Conservation (phyloP, 352 stramenopile genomes). For the Blastocystis sp. region DNA sequence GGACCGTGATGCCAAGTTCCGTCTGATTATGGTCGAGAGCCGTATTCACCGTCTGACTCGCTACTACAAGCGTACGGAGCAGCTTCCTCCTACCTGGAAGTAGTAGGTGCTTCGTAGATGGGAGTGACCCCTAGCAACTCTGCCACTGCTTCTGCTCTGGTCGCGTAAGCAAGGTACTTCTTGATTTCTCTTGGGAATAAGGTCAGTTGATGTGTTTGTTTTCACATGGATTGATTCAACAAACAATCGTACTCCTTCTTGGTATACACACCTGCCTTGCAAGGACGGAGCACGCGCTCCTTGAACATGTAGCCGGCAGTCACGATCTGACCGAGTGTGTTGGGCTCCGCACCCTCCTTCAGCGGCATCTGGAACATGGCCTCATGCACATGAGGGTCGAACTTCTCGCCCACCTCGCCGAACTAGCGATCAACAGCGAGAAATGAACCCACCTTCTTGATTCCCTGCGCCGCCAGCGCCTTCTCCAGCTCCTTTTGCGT, state of each 20-base stretch:
- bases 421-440: neutral
- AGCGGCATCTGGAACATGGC: constrained; percentile 37
- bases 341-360: constrained; percentile 22
- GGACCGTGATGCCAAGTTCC: constrained; percentile 99
- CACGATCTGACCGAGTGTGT: constrained; percentile 27
- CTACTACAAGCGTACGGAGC: constrained; percentile 97
- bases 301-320: constrained; percentile 50
- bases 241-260: constrained; percentile 18
- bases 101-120: constrained; percentile 73
- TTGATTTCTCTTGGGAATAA: constrained; percentile 33
- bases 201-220: neutral
- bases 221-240: no score
- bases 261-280: constrained; percentile 29
- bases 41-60: constrained; percentile 88
- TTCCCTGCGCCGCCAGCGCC: constrained; percentile 24
- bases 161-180: constrained; percentile 78
- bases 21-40: constrained; percentile 98
- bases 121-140: constrained; percentile 62
- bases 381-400: constrained; percentile 39
- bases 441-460: neutral
- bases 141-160: constrained; percentile 89
- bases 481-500: constrained; percentile 50
- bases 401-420: constrained; percentile 4
- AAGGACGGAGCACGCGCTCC: constrained; percentile 34
- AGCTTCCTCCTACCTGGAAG: constrained; percentile 97